These are phyloP conservation scores for Vinca major DNA, from an alignment of 305 asterid species.

Conservation along the genomic window DNA sequence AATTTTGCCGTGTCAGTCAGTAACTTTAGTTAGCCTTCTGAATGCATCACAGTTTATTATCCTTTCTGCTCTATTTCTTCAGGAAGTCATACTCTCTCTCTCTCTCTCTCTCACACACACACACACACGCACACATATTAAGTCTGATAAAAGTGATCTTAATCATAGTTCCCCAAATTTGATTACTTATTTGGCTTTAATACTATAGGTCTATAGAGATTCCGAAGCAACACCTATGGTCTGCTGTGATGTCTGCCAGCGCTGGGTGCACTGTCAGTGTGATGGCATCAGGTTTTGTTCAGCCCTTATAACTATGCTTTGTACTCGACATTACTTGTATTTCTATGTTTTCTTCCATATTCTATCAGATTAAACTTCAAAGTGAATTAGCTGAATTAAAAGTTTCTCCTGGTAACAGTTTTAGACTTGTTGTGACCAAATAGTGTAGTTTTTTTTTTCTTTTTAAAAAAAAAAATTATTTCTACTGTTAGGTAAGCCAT, in stretches of 20 bases:
- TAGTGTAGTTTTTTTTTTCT: background rate
- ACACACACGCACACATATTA: background rate
- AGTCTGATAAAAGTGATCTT: background rate
- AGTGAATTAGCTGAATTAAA: background rate
- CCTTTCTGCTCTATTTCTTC: background rate
- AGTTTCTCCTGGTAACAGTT: background rate
- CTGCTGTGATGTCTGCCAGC: conserved; percentile 94
- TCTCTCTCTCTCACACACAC: no score
- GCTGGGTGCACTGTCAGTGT: conserved; percentile 98
- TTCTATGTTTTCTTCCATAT: background rate
- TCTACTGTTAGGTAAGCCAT: background rate
- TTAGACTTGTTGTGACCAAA: background rate
- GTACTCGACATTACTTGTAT: background rate
- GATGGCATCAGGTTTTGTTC: conserved; percentile 79
- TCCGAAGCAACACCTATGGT: conserved; percentile 99
- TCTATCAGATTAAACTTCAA: background rate
- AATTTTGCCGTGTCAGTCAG: background rate
- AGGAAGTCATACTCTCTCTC: background rate
- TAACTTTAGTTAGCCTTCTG: background rate
- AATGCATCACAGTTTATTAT: background rate
- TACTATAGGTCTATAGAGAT: conserved; percentile 87
- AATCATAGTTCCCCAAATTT: conserved; percentile 10
- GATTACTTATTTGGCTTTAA: conserved; percentile 18
- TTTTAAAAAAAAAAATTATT: background rate
- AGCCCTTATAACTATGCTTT: conserved; percentile 3